phyloP scores from a whole-genome alignment of 2,329 filamentous ascomycete species.

The Knoxdaviesia capensis region DNA sequence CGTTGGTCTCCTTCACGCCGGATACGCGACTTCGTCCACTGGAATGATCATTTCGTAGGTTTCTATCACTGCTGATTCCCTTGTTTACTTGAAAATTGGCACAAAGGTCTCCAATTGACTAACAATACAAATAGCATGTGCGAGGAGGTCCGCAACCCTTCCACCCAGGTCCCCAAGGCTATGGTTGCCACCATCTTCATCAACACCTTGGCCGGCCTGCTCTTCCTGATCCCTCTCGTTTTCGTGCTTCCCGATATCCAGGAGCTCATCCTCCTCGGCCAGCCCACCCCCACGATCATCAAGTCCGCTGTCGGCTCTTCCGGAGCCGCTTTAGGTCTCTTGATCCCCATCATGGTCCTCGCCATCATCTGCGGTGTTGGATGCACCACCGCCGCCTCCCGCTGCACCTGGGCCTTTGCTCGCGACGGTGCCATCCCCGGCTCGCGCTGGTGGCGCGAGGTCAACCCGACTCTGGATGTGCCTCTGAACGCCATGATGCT shows the following conservation, averaged over 20 bases:
- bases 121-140: conserved; percentile 28
- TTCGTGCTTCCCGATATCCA: conserved; percentile 48
- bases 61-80: conserved; percentile 13
- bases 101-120: conserved; percentile 13
- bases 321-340: conserved; percentile 40
- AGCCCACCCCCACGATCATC: conserved; percentile 46
- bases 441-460: conserved; percentile 35
- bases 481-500: conserved; percentile 56
- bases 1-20: conserved; percentile 51
- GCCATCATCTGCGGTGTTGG: conserved; percentile 47
- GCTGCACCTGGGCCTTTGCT: conserved; percentile 49
- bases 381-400: conserved; percentile 48
- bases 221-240: conserved; percentile 48
- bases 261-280: conserved; percentile 31
- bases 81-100: no score
- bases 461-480: conserved; percentile 41
- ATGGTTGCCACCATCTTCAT: conserved; percentile 49
- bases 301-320: conserved; percentile 38
- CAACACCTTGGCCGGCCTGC: conserved; percentile 44
- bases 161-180: conserved; percentile 50
- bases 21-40: conserved; percentile 54
- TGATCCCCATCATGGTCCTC: conserved; percentile 44
- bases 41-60: conserved; percentile 51
- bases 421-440: conserved; percentile 51
- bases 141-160: conserved; percentile 47